These are phyloP conservation scores for Candida loeiensis DNA, from an alignment of 805 yeast genomes.

Conservation along the genomic window DNA sequence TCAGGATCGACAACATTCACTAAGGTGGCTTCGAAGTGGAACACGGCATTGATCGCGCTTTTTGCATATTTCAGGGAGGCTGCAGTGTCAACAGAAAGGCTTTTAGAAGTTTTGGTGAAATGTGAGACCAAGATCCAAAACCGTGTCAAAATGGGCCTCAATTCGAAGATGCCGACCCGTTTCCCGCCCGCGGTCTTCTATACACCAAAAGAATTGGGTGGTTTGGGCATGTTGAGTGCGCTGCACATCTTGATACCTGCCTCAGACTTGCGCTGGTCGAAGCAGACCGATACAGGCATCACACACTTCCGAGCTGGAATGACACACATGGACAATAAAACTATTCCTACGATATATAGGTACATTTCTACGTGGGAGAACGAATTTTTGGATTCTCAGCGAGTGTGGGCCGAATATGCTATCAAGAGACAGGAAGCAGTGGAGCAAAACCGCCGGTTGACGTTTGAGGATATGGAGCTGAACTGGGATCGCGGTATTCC, in stretches of 20 bases:
- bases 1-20: constrained; percentile 95
- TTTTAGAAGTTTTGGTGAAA: constrained; percentile 79
- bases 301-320: constrained; percentile 94
- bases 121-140: constrained; percentile 93
- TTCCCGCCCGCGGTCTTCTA: constrained; percentile 99
- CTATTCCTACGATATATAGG: constrained; percentile 90
- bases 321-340: constrained; percentile 72
- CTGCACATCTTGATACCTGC: constrained; percentile 94
- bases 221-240: constrained; percentile 96
- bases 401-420: constrained; percentile 98
- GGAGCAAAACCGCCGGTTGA: constrained; percentile 77
- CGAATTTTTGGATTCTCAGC: constrained; percentile 87
- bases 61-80: constrained; percentile 94
- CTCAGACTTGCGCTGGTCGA: constrained; percentile 86
- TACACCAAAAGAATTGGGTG: constrained; percentile 96
- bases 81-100: constrained; percentile 71
- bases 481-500: constrained; percentile 98
- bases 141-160: constrained; percentile 88
- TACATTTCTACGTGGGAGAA: constrained; percentile 96
- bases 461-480: constrained; percentile 90
- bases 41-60: constrained; percentile 80
- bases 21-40: constrained; percentile 94
- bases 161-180: constrained; percentile 97
- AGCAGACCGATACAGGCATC: constrained; percentile 90
- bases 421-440: constrained; percentile 82